phyloP scores from a whole-genome alignment of 495 filamentous ascomycete species.

The Pyronema domesticum region DNA sequence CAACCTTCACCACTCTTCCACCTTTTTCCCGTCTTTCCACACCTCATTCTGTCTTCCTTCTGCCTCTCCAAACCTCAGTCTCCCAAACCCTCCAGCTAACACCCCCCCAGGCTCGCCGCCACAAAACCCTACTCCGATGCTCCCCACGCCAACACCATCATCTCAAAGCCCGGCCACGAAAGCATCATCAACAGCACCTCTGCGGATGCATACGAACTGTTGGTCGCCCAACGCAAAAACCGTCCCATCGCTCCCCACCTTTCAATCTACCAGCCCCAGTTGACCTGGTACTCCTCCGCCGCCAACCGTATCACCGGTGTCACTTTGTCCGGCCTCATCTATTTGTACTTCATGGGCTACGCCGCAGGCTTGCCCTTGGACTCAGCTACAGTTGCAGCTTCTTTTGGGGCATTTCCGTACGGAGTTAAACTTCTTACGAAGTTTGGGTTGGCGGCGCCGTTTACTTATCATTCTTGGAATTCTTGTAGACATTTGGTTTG shows the following conservation, averaged over 20 bases:
- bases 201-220: constrained; percentile 47
- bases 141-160: too few relatives aligned
- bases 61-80: too few relatives aligned
- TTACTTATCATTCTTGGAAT: constrained; percentile 72
- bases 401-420: constrained; percentile 51
- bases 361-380: constrained; percentile 58
- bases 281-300: constrained; percentile 60
- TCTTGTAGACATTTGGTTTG: constrained; percentile 71
- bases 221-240: constrained; percentile 59
- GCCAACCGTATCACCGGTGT: constrained; percentile 70
- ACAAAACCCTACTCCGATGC: too few relatives aligned
- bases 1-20: too few relatives aligned
- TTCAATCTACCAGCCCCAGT: constrained; percentile 65
- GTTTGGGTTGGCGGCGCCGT: constrained; percentile 53
- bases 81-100: too few relatives aligned
- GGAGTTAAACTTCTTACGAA: constrained; percentile 51
- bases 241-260: constrained; percentile 82
- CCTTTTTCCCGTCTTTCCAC: too few relatives aligned
- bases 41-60: too few relatives aligned
- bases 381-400: constrained; percentile 52
- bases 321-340: constrained; percentile 51
- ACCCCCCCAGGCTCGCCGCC: too few relatives aligned
- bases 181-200: background rate
- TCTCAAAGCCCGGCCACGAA: background rate
- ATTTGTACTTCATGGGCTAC: constrained; percentile 67